A percentile compares a stretch with the other conserved stretches of the same genome.
phyloP scores from a whole-genome alignment of 768 basidiomycete species.

The Cystofilobasidium macerans region DNA sequence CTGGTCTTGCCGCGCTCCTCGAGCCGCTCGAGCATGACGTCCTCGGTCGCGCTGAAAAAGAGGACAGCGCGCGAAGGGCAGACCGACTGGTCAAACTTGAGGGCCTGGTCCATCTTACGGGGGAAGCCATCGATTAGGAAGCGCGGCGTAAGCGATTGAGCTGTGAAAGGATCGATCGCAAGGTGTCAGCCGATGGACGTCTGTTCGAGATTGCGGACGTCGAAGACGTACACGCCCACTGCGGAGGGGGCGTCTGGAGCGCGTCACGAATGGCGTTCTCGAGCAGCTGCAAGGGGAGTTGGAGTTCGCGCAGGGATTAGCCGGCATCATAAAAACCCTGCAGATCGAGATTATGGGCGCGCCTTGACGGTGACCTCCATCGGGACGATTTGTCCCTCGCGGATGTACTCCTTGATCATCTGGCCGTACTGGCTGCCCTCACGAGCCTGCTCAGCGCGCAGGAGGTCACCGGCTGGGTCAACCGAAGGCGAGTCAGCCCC shows the following conservation, averaged over 20 bases:
- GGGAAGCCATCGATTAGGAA: constrained; percentile 98
- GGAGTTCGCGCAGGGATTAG: background rate
- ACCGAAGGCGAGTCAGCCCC: background rate
- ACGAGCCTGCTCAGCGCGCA: constrained; percentile 84
- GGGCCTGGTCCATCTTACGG: constrained; percentile 94
- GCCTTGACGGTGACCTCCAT: constrained; percentile 84
- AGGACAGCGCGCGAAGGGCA: constrained; percentile 68
- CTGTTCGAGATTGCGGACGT: background rate
- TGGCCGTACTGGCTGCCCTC: constrained; percentile 70
- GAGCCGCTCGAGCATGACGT: constrained; percentile 74
- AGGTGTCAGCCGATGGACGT: background rate
- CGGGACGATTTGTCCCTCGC: constrained; percentile 85
- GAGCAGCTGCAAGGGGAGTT: constrained; percentile 49
- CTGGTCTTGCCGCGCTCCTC: constrained; percentile 85
- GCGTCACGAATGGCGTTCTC: constrained; percentile 76
- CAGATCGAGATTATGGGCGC: constrained; percentile 1
- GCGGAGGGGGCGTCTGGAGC: constrained; percentile 39
- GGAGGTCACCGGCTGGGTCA: constrained; percentile 76
- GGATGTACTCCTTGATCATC: constrained; percentile 77
- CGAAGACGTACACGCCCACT: constrained; percentile 18
- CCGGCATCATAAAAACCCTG: no score
- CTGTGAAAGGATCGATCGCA: background rate
- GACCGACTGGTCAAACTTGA: constrained; percentile 78
- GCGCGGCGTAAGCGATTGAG: constrained; percentile 37
- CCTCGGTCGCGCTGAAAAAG: constrained; percentile 76